Conservation (phyloP, 352 stramenopile genomes). For the Phytophthora megakarya region DNA sequence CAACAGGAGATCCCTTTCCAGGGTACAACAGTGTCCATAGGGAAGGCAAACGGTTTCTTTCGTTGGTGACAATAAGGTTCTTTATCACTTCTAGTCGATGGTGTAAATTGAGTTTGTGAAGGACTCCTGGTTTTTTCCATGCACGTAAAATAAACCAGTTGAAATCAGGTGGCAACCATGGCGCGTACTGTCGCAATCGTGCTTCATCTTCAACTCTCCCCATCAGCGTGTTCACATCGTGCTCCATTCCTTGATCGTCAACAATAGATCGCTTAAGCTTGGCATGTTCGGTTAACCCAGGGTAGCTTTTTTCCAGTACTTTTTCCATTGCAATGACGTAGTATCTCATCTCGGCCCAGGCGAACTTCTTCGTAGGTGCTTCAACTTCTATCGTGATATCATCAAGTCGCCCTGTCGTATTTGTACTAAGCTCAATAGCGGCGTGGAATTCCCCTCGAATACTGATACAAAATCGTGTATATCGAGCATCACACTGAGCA, state of each 20-base stretch:
- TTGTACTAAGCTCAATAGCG: constrained; percentile 1
- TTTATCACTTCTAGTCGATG: neutral
- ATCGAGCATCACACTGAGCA: neutral
- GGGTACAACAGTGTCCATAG: neutral
- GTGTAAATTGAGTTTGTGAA: neutral
- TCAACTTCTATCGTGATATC: constrained; percentile 25
- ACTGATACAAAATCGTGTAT: constrained; percentile 3
- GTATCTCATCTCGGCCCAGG: constrained; percentile 21
- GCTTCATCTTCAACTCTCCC: neutral
- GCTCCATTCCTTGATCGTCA: neutral
- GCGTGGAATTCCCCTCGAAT: constrained; percentile 13
- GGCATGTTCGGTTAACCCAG: neutral
- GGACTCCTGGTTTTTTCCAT: neutral
- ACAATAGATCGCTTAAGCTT: neutral
- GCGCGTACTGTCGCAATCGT: neutral
- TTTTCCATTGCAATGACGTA: constrained; percentile 25
- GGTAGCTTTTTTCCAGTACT: constrained; percentile 2
- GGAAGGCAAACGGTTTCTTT: neutral
- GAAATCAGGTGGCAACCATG: constrained; percentile 20
- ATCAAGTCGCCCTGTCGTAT: neutral
- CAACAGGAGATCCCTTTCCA: neutral
- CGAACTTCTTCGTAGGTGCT: constrained; percentile 8
- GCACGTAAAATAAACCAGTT: constrained; percentile 2
- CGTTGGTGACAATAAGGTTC: neutral
- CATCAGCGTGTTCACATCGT: neutral